Evolutionary conservation across 2,329 filamentous ascomycete genomes (phyloP).

Genomic region (Trichoderma sp.): DNA sequence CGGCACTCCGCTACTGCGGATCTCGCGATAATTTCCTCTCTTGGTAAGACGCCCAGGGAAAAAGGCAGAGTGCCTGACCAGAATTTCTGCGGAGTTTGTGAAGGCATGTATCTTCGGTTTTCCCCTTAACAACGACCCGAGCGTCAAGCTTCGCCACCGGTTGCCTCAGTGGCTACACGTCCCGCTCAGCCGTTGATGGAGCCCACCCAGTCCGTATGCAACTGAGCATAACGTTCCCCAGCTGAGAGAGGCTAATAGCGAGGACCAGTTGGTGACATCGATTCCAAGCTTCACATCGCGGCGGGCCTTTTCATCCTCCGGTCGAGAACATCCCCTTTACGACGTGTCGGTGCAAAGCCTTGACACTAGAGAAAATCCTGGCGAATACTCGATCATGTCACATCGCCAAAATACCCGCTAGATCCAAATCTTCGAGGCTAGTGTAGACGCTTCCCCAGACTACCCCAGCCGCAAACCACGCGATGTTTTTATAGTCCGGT

Average conservation of each 20-base stretch:
- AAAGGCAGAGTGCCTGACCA: background rate
- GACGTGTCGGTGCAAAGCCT: background rate
- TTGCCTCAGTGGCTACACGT: background rate
- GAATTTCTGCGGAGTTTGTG: background rate
- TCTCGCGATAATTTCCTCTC: background rate
- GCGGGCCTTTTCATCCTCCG: background rate
- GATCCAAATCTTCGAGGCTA: background rate
- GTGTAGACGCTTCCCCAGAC: background rate
- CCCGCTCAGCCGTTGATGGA: background rate
- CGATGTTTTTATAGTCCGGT: background rate
- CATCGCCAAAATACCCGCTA: background rate
- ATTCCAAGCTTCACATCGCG: background rate
- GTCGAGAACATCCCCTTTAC: background rate
- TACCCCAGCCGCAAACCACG: background rate
- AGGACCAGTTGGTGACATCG: background rate
- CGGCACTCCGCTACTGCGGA: background rate
- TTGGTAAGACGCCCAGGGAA: background rate
- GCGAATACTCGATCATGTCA: background rate
- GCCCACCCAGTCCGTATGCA: background rate
- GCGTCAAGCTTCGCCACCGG: background rate
- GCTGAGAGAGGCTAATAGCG: background rate
- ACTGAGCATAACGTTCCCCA: background rate
- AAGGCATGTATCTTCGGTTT: background rate
- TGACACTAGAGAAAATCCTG: background rate
- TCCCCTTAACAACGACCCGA: background rate